Conservation (phyloP, 1,139 yeast genomes). For the Maudiozyma humilis region DNA sequence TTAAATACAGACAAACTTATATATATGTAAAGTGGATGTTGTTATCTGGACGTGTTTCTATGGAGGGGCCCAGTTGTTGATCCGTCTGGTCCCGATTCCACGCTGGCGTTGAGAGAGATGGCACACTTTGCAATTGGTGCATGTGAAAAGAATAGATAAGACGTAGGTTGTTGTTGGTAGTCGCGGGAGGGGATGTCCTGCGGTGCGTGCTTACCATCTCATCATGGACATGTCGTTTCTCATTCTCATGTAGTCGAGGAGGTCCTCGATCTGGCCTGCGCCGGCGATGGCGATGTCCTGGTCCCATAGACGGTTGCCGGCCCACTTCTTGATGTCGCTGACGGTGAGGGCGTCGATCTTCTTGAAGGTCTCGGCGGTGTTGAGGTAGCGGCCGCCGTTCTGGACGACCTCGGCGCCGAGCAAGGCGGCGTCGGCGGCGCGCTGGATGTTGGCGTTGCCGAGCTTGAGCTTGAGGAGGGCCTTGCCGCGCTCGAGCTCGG, state of each 20-base stretch:
- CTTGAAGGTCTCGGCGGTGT: constrained; percentile 50
- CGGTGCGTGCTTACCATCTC: constrained; percentile 74
- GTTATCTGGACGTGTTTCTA: too few relatives aligned
- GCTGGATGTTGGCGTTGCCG: constrained; percentile 26
- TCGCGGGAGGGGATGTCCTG: too few relatives aligned
- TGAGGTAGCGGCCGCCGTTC: constrained; percentile 49
- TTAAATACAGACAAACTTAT: not conserved
- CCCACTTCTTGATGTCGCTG: constrained; percentile 62
- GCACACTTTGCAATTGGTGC: too few relatives aligned
- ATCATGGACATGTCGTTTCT: constrained; percentile 83
- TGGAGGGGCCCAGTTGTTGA: too few relatives aligned
- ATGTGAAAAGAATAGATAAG: not conserved
- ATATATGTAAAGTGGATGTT: not conserved
- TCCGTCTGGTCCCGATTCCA: too few relatives aligned
- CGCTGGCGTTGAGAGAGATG: too few relatives aligned
- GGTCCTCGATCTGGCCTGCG: constrained; percentile 76
- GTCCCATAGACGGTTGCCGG: constrained; percentile 68
- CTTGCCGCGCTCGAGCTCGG: constrained; percentile 74
- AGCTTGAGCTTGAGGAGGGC: constrained; percentile 56
- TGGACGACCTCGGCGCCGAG: constrained; percentile 55
- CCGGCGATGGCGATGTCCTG: constrained; percentile 76
- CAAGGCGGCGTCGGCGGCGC: constrained; percentile 38
- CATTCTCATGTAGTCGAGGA: constrained; percentile 74
- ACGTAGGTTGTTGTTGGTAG: not conserved
- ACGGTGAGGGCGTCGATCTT: constrained; percentile 57